Evolutionary conservation across 495 filamentous ascomycete genomes (phyloP), one percentile per base, ranked within the genome.

Genomic region (Jackrogersella minutella): DNA sequence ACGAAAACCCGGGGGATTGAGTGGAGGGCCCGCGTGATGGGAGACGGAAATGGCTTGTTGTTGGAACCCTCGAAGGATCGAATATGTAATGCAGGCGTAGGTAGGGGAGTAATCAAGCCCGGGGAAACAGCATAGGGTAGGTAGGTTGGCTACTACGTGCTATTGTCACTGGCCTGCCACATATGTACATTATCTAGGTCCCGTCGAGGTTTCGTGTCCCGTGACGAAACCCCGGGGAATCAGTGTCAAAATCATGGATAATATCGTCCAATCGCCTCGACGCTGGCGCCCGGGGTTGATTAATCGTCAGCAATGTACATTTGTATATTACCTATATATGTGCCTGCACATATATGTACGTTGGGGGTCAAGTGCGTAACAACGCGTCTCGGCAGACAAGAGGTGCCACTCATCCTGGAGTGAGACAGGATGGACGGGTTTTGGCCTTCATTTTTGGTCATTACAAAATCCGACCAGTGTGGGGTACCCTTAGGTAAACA

Each of bases 341-440:
- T n/a, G 46, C 28, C 4, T 33, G 16, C 21, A 49, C 44, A 47
- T 22, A 28, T 58, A 57, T 56, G 24, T 40, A 53, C 11, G 47
- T 62, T 62, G 49, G 50, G 50, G 64, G 58, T 58, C 54, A 49
- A 47, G 44, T 50, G 43, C 41, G 43, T 24, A 44, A 40, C 30
- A 39, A 49, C 14, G 31, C 26, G 30, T n/a, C n/a, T 22, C 19
- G 26, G 21, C 44, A 11, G 24, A 13, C 44, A 31, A 9, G 24
- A 31, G n/a, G n/a, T 5, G 26, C 43, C 24, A 21, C 8, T 36
- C 33, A 36, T 10, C 33, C 33, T 36, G 21, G 11, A 46, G 21
- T 21, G 41, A 19, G n/a, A n/a, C 4, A 46, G 41, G 41, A 46
- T 46, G 41, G 26, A 21, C 44, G 44, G 44, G 24, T 31, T 49